Base-by-base conservation (phyloP, 768 basidiomycete species). In the Termitomyces eurrhizus region DNA sequence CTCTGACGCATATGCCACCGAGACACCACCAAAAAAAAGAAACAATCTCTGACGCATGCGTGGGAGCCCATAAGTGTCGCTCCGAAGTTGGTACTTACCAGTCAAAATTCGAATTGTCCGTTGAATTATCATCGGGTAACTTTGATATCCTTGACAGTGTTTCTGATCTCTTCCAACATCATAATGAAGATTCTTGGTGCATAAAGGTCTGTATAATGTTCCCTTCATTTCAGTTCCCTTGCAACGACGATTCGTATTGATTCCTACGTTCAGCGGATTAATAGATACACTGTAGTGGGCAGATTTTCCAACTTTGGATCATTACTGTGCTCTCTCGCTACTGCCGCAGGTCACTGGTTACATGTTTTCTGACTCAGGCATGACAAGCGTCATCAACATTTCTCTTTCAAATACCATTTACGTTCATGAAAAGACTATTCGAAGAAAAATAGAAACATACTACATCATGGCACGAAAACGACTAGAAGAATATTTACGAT, bases 401-500 rank as follows among this genome's bases (percentile, higher is more conserved):
- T 24, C 42, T 44, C 21, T 45, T 45, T 33, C 14, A 9, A 50
- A 50, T 50, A 18, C 3, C 32, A 33, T 50, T 21, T 53, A 51
- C 16, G 7, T 33, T 14, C 51, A 21, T n/a, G 11, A 41, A 12
- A 24, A 1, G 11, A 24, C 6, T 11, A 6, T 39, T 14, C 12
- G 7, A 39, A 18, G 8, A 11, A 12, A n/a, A 35, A 7, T 29
- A 29, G 7, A 49, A 29, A 9, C 36, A 3, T n/a, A 51, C 32
- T 8, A 16, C 4, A 36, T 80, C 74, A 88, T 51, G 86, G 84
- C 63, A 92, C 83, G 63, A 78, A 92, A 4, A 85, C 83, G 26
- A 92, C 87, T 50, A 92, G 66, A 55, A 92, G 70, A n/a, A 85
- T 82, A 70, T 92, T 92, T 24, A 92, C 88, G 5, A 90, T 79